Conservation (phyloP, 176 grass and related monocot genomes). For the Coix lacrymajobi region DNA sequence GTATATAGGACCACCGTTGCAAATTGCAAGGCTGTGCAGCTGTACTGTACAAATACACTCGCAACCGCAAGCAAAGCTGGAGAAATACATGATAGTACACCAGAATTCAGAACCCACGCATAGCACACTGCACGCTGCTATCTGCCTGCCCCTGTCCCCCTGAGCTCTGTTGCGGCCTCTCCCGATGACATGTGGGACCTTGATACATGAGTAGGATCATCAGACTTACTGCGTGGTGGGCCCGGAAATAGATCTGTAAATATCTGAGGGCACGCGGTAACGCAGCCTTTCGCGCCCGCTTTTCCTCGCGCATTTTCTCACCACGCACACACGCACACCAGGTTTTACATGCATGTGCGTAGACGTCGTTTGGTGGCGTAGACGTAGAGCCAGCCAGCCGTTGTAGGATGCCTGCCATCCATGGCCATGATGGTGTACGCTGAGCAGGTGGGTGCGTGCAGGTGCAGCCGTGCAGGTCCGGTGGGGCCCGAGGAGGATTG, state of each 20-base stretch:
- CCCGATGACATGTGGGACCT: neutral
- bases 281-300: neutral
- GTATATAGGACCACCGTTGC: neutral
- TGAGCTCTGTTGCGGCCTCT: neutral
- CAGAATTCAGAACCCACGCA: constrained; percentile 25
- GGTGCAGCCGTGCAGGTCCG: neutral
- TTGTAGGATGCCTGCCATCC: no score
- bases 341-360: neutral
- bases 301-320: neutral
- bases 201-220: neutral
- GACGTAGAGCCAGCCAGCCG: neutral
- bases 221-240: neutral
- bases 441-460: constrained; percentile 8
- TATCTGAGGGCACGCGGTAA: neutral
- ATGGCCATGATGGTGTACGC: constrained; percentile 45
- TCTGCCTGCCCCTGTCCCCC: neutral
- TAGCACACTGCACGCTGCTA: neutral
- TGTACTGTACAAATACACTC: neutral
- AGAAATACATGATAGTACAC: constrained; percentile 21
- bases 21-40: neutral
- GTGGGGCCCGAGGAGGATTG: constrained; percentile 40
- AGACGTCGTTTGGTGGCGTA: constrained; percentile 27
- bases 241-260: constrained; percentile 16
- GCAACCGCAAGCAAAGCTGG: constrained; percentile 7
- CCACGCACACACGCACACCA: no score